phyloP scores from a whole-genome alignment of 192 early-diverging fungal species.

The Oehlia diaphana region DNA sequence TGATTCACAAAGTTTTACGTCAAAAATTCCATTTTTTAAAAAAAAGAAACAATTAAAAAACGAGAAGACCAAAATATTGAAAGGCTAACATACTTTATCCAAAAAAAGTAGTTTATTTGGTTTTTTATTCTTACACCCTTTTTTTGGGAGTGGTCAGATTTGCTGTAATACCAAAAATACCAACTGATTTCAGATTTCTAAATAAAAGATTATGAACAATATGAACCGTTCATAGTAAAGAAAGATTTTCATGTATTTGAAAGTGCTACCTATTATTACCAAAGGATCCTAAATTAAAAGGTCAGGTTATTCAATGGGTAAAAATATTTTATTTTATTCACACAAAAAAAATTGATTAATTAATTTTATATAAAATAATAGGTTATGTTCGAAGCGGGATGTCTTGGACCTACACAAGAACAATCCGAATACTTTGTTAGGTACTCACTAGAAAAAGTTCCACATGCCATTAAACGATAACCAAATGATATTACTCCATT shows the following conservation, averaged over 20 bases:
- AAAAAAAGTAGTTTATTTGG: too few relatives aligned
- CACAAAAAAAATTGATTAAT: too few relatives aligned
- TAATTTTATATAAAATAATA: neutral
- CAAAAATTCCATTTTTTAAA: too few relatives aligned
- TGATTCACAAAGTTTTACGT: too few relatives aligned
- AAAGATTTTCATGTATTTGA: constrained; percentile 57
- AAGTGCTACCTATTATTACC: constrained; percentile 55
- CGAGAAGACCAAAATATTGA: too few relatives aligned
- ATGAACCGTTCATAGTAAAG: constrained; percentile 40
- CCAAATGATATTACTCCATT: constrained; percentile 45
- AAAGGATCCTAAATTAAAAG: constrained; percentile 41
- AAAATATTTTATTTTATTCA: neutral
- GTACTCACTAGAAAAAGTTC: constrained; percentile 50
- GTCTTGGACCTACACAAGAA: constrained; percentile 49
- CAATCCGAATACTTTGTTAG: constrained; percentile 53
- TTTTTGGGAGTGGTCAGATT: too few relatives aligned
- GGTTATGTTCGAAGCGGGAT: constrained; percentile 49
- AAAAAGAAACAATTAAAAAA: too few relatives aligned
- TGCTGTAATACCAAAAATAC: too few relatives aligned
- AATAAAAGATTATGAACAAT: too few relatives aligned
- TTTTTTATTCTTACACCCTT: too few relatives aligned
- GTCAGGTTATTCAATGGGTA: constrained; percentile 50
- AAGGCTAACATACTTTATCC: too few relatives aligned
- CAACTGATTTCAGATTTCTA: too few relatives aligned
- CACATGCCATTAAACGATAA: constrained; percentile 53